phyloP scores from a whole-genome alignment of 2,329 filamentous ascomycete genomes.

The Claviceps pazoutovae region DNA sequence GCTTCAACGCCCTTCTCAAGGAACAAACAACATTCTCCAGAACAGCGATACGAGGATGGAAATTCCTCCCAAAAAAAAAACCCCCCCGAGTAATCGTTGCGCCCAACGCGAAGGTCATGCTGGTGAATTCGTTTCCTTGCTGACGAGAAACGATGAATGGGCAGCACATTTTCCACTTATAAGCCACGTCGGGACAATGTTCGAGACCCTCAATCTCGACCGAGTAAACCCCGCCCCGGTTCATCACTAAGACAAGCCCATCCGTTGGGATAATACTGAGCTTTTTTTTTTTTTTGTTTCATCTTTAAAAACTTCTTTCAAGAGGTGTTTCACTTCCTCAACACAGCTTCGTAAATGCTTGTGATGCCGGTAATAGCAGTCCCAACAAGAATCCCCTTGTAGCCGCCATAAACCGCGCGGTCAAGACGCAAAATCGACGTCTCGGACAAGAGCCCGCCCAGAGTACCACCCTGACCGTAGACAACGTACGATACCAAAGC shows the following conservation, averaged over 20 bases:
- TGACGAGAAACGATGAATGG: no score
- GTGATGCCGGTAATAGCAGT: slow-evolving; percentile 53
- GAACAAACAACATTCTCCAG: neutral
- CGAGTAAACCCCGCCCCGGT: no score
- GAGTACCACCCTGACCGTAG: slow-evolving; percentile 53
- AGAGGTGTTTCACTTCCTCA: slow-evolving; percentile 42
- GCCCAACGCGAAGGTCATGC: no score
- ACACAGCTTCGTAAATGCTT: slow-evolving; percentile 64
- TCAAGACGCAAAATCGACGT: slow-evolving; percentile 49
- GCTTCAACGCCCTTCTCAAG: slow-evolving; percentile 15
- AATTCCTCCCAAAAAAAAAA: no score
- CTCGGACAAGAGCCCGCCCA: slow-evolving; percentile 47
- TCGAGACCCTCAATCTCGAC: no score
- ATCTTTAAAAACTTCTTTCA: neutral
- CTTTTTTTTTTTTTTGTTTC: neutral
- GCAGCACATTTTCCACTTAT: no score
- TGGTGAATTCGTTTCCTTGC: no score
- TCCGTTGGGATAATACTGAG: neutral
- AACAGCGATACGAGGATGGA: no score
- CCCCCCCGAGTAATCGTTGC: no score
- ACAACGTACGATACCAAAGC: slow-evolving; percentile 70
- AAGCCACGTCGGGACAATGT: no score
- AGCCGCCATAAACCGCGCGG: slow-evolving; percentile 55
- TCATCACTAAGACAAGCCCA: no score
- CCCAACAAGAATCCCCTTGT: slow-evolving; percentile 54